These are phyloP conservation scores for Triticum dicoccoides DNA, from an alignment of 176 grass and related monocot genomes.

Conservation along the genomic window DNA sequence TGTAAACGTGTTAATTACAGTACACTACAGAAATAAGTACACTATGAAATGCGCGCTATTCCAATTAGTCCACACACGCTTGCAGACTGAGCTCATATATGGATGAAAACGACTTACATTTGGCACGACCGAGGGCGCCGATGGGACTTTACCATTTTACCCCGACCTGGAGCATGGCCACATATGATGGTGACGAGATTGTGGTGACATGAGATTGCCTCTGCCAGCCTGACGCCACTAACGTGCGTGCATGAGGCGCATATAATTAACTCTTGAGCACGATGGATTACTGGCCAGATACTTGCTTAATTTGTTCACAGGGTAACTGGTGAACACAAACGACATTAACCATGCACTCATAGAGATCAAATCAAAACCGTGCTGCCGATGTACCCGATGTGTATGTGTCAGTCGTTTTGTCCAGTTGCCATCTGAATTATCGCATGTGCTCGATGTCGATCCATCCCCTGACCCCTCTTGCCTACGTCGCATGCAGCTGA, in stretches of 20 bases:
- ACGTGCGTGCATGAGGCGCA: background rate
- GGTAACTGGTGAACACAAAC: background rate
- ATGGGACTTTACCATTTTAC: background rate
- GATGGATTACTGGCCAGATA: background rate
- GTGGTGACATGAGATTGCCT: conserved; percentile 15
- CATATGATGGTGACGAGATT: background rate
- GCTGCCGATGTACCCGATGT: background rate
- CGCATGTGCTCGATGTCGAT: background rate
- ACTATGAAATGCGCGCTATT: background rate
- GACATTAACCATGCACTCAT: background rate
- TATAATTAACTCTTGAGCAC: background rate
- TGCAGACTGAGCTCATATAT: background rate
- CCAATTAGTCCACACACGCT: background rate
- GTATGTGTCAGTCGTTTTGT: background rate
- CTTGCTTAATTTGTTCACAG: background rate
- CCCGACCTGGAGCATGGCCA: background rate
- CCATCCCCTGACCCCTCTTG: background rate
- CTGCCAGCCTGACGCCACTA: background rate
- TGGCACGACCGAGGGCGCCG: background rate
- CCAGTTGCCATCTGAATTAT: background rate
- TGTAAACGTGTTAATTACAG: background rate
- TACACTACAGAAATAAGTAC: background rate
- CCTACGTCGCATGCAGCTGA: background rate
- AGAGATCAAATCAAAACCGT: background rate
- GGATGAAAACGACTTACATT: background rate